These are phyloP conservation scores for Colletotrichum tanaceti DNA, from an alignment of 2,329 filamentous ascomycete species.

Conservation along the genomic window DNA sequence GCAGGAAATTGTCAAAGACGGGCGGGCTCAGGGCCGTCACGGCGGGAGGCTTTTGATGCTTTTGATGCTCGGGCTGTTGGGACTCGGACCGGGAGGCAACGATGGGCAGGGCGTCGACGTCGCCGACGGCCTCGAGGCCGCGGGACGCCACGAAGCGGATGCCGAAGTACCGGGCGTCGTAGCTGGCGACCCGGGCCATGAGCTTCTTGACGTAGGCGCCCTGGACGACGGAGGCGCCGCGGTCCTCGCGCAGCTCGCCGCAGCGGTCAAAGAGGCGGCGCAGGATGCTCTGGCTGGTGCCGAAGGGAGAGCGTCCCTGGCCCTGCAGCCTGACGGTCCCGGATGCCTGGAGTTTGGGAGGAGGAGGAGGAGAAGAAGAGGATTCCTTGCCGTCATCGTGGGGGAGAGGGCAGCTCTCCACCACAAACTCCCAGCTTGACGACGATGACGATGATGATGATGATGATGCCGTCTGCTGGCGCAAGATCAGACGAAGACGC, in stretches of 20 bases:
- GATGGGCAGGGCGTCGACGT: neutral
- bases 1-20: constrained; percentile 2
- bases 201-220: constrained; percentile 1
- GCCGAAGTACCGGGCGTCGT: neutral
- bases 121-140: neutral
- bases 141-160: neutral
- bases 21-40: neutral
- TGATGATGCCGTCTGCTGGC: neutral
- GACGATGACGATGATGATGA: too few relatives aligned
- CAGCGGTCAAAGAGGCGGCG: constrained; percentile 1
- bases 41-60: too few relatives aligned
- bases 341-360: neutral
- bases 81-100: too few relatives aligned
- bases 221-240: neutral
- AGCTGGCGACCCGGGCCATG: neutral
- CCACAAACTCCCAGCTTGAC: neutral
- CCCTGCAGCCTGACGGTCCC: neutral
- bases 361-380: too few relatives aligned
- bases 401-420: neutral
- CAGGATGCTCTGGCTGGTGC: neutral
- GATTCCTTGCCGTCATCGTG: neutral
- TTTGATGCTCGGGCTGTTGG: too few relatives aligned
- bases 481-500: neutral
- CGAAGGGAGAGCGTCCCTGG: neutral
- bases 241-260: neutral